These are phyloP conservation scores for Ceriops zippeliana DNA, from an alignment of 345 rosid genomes.

Conservation along the genomic window DNA sequence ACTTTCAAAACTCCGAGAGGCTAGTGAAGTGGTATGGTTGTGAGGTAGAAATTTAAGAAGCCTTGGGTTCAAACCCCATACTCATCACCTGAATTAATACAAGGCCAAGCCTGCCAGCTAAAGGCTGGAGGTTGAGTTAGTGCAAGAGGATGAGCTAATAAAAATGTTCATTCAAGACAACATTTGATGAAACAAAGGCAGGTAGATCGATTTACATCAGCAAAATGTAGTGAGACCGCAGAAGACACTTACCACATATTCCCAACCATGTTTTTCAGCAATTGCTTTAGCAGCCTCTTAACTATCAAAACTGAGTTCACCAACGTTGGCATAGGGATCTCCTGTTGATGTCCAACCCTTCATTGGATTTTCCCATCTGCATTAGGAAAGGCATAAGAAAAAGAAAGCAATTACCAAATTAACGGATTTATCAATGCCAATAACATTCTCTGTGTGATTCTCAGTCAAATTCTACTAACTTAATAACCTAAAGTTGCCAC, in stretches of 20 bases:
- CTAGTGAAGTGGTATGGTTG: no score
- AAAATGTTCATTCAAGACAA: neutral
- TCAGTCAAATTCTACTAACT: no score
- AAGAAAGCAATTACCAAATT: neutral
- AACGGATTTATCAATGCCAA: neutral
- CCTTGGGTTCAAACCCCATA: no score
- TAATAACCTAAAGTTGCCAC: no score
- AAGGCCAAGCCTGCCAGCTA: no score
- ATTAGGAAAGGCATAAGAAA: neutral
- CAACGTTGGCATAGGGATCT: constrained; percentile 93
- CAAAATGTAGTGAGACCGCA: neutral
- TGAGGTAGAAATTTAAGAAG: no score
- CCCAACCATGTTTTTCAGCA: constrained; percentile 92
- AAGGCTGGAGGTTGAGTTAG: no score
- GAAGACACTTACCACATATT: constrained; percentile 52
- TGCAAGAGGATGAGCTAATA: no score
- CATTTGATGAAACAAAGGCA: neutral
- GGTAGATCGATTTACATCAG: neutral
- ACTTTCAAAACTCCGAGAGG: no score
- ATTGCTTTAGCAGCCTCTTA: constrained; percentile 77
- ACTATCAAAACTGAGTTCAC: constrained; percentile 69
- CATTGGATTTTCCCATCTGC: constrained; percentile 98
- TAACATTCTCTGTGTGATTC: no score
- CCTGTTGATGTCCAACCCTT: constrained; percentile 99
- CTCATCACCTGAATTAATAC: no score